These are phyloP conservation scores for Crataegus laevigata DNA, from an alignment of 306 rosid species.

Conservation along the genomic window DNA sequence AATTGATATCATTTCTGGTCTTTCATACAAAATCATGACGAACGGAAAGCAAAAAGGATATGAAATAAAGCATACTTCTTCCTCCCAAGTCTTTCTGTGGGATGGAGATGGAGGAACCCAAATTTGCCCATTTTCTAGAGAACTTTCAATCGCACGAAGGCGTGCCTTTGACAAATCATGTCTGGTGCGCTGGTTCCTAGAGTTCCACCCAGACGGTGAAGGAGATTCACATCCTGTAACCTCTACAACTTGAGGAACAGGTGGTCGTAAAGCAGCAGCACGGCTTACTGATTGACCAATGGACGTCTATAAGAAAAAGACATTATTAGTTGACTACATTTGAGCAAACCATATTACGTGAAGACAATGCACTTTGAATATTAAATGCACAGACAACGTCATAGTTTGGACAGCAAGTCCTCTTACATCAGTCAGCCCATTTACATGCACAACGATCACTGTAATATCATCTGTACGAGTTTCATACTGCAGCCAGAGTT, in stretches of 20 bases:
- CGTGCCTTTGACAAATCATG: slow-evolving; percentile 95
- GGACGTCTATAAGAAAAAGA: slow-evolving; percentile 35
- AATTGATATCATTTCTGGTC: neutral
- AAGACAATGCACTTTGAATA: neutral
- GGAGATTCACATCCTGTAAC: slow-evolving; percentile 94
- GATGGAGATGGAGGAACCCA: slow-evolving; percentile 96
- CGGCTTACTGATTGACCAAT: slow-evolving; percentile 47
- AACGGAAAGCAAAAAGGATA: slow-evolving; percentile 8
- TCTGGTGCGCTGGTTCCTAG: slow-evolving; percentile 66
- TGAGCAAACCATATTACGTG: neutral
- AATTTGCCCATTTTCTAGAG: slow-evolving; percentile 83
- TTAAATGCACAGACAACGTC: neutral
- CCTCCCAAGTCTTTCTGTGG: slow-evolving; percentile 98
- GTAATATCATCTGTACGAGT: slow-evolving; percentile 99
- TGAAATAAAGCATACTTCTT: slow-evolving; percentile 57
- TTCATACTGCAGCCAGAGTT: slow-evolving; percentile 96
- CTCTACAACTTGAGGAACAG: slow-evolving; percentile 80
- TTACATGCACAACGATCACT: slow-evolving; percentile 82
- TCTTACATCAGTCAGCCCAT: slow-evolving; percentile 73
- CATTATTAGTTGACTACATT: slow-evolving; percentile 13
- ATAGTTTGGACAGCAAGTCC: slow-evolving; percentile 10
- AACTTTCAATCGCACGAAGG: slow-evolving; percentile 77
- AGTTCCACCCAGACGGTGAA: slow-evolving; percentile 61
- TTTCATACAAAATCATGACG: neutral
- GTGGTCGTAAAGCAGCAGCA: slow-evolving; percentile 31